Percentiles rank a stretch among this genome's conserved stretches.
Evolutionary conservation across 139 green algal genomes (phyloP).

Genomic region (Micractinium conductrix): DNA sequence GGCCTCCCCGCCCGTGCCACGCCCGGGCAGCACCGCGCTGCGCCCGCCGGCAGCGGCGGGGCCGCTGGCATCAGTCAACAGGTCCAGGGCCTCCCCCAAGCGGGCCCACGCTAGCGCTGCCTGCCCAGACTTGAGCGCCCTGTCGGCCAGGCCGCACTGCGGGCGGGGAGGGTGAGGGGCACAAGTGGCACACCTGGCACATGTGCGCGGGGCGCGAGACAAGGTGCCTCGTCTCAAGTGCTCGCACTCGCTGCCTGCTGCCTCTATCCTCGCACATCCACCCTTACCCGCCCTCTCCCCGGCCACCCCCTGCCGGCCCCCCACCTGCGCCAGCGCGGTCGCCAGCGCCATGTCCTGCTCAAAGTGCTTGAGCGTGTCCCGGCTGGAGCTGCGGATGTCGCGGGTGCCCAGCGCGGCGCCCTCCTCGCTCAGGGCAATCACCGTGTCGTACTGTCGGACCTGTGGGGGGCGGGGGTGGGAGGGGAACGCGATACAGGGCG

Average conservation of each 20-base stretch:
- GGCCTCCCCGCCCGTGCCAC: not conserved
- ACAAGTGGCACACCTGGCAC: too few relatives aligned
- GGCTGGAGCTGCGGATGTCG: conserved; percentile 30
- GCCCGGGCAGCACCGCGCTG: not conserved
- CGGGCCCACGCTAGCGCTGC: conserved; percentile 40
- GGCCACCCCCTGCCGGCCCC: too few relatives aligned
- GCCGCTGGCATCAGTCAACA: conserved; percentile 46
- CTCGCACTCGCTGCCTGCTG: too few relatives aligned
- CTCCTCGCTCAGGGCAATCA: conserved; percentile 48
- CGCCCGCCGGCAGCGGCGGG: not conserved
- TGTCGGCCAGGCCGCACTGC: conserved; percentile 56
- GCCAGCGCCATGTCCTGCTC: conserved; percentile 60
- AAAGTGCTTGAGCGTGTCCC: conserved; percentile 23
- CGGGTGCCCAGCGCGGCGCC: conserved; percentile 22
- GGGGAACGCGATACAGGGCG: too few relatives aligned
- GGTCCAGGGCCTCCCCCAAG: conserved; percentile 66
- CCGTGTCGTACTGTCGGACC: conserved; percentile 46
- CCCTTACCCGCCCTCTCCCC: too few relatives aligned
- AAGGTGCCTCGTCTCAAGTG: too few relatives aligned
- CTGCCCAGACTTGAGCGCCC: conserved; percentile 35
- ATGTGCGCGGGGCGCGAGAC: too few relatives aligned
- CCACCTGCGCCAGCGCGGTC: conserved; percentile 65
- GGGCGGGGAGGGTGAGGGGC: too few relatives aligned
- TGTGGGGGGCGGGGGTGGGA: not conserved
- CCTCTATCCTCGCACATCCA: too few relatives aligned